Conservation (phyloP, 805 yeast genomes). For the Naumovozyma baii region DNA sequence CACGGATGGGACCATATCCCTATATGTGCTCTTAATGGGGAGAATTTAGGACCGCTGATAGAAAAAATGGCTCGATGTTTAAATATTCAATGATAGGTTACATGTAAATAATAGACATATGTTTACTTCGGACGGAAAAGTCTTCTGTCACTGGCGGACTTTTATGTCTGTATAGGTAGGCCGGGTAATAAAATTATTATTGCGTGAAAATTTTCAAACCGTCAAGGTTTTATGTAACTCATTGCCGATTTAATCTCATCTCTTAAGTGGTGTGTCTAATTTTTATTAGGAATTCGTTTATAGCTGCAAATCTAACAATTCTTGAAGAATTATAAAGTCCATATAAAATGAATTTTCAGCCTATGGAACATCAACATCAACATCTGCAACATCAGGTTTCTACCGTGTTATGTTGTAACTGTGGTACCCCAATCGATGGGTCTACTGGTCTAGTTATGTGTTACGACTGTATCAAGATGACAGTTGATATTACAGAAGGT, state of each 20-base stretch:
- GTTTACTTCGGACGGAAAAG: background rate
- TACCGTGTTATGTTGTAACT: conserved; percentile 92
- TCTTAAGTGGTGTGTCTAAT: no score
- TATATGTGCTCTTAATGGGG: conserved; percentile 66
- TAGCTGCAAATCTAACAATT: no score
- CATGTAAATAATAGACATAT: background rate
- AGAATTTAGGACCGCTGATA: conserved; percentile 64
- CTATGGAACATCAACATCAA: conserved; percentile 25
- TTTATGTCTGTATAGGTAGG: no score
- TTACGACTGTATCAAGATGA: conserved; percentile 89
- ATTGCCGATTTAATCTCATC: no score
- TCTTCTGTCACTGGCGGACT: no score
- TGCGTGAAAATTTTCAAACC: no score
- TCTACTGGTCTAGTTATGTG: conserved; percentile 90
- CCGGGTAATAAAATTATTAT: no score
- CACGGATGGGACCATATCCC: conserved; percentile 66
- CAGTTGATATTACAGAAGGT: conserved; percentile 89
- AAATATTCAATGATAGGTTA: background rate
- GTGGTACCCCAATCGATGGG: conserved; percentile 98
- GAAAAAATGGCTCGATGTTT: conserved; percentile 52
- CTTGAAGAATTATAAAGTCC: no score
- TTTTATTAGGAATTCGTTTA: no score
- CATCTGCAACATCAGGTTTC: conserved; percentile 39
- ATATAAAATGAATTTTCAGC: background rate
- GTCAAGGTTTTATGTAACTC: no score